phyloP scores from a whole-genome alignment of 306 rosid species.

The Cicer arietinum region DNA sequence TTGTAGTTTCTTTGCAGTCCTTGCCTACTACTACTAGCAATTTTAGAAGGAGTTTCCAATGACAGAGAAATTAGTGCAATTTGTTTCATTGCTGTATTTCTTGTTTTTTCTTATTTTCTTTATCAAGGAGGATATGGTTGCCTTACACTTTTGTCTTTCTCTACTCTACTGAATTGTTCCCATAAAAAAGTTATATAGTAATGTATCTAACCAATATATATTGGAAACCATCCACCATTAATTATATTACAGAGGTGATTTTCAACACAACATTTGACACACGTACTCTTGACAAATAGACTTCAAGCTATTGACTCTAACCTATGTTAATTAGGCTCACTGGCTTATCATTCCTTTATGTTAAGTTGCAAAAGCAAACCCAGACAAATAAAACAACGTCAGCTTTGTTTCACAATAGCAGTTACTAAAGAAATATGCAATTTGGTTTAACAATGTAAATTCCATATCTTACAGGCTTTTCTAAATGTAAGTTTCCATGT shows the following conservation, averaged over 20 bases:
- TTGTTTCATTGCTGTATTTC: not conserved
- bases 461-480: constrained; percentile 14
- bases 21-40: not conserved
- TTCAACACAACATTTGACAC: not conserved
- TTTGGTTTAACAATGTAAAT: constrained; percentile 25
- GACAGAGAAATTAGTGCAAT: not conserved
- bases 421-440: constrained; percentile 1
- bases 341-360: constrained; percentile 19
- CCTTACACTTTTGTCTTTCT: not conserved
- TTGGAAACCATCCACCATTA: not conserved
- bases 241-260: not conserved
- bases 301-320: constrained; percentile 23
- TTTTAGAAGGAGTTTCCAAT: not conserved
- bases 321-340: not conserved
- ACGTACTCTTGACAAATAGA: constrained; percentile 7
- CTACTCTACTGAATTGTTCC: constrained; percentile 1
- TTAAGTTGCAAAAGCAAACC: not conserved
- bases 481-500: constrained; percentile 7
- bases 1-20: no score
- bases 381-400: not conserved
- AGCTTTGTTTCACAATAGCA: not conserved
- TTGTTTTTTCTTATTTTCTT: not conserved
- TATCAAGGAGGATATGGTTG: not conserved
- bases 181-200: not conserved
- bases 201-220: not conserved